Evolutionary conservation across 805 yeast genomes (phyloP).

Genomic region (Lipomyces kockii): DNA sequence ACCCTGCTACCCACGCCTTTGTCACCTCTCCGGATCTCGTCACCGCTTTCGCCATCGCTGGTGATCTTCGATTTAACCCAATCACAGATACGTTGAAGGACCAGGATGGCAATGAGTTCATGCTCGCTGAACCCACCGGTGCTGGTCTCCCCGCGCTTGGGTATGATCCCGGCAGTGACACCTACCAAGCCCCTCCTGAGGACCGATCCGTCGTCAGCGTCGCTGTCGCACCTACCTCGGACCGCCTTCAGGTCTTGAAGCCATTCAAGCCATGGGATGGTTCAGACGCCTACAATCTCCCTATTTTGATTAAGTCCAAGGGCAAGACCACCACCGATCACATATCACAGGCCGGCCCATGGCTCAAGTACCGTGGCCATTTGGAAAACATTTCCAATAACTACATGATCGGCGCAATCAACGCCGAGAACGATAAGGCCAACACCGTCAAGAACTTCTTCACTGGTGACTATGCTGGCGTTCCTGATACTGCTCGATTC

Average conservation of each 20-base stretch:
- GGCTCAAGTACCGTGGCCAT: constrained; percentile 99
- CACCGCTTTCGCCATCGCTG: constrained; percentile 94
- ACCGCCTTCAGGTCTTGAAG: constrained; percentile 86
- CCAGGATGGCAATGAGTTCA: constrained; percentile 70
- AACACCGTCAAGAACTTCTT: constrained; percentile 87
- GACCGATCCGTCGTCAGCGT: constrained; percentile 66
- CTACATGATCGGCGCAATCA: constrained; percentile 95
- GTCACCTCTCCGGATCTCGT: constrained; percentile 98
- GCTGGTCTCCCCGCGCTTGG: constrained; percentile 78
- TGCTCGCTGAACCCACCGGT: constrained; percentile 71
- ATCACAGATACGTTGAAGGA: constrained; percentile 78
- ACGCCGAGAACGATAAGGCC: constrained; percentile 95
- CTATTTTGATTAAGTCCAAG: constrained; percentile 84
- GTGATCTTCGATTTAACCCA: constrained; percentile 91
- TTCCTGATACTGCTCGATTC: constrained; percentile 95
- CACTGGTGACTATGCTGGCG: constrained; percentile 58
- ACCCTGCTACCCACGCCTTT: constrained; percentile 95
- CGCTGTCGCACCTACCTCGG: constrained; percentile 83
- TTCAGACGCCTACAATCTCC: constrained; percentile 69
- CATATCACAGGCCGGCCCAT: constrained; percentile 97
- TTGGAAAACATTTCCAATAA: constrained; percentile 93
- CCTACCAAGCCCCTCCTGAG: constrained; percentile 64
- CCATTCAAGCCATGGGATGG: constrained; percentile 90
- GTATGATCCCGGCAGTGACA: constrained; percentile 56
- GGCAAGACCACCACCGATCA: constrained; percentile 99